phyloP scores from a whole-genome alignment of 108 stramenopile genomes.

The Stephanodiscus minutulus region DNA sequence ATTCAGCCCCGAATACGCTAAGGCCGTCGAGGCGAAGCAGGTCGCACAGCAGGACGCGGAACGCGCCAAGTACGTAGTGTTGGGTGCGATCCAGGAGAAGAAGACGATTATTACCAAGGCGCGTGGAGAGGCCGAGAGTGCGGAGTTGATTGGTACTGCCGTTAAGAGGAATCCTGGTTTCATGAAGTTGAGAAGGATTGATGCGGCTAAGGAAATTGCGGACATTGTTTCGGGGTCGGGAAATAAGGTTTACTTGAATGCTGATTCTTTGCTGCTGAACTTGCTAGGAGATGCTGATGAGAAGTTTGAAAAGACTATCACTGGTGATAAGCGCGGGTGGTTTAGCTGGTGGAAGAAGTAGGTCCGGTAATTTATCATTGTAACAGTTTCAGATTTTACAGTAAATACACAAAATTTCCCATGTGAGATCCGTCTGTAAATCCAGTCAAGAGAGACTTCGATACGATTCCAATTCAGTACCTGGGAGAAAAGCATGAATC shows the following conservation, averaged over 20 bases:
- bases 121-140: constrained; percentile 98
- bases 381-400: too few species aligned
- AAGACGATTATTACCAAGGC: constrained; percentile 98
- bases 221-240: constrained; percentile 86
- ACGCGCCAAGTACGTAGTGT: constrained; percentile 97
- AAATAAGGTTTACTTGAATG: constrained; percentile 97
- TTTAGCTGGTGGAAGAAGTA: constrained; percentile 17
- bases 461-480: too few species aligned
- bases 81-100: constrained; percentile 98
- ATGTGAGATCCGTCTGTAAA: background rate
- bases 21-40: constrained; percentile 99
- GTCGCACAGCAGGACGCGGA: constrained; percentile 99
- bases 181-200: constrained; percentile 98
- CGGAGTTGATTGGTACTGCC: constrained; percentile 96
- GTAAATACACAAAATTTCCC: too few species aligned
- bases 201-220: constrained; percentile 98
- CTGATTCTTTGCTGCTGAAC: constrained; percentile 96
- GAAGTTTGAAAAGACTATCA: constrained; percentile 79
- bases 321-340: constrained; percentile 32
- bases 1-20: constrained; percentile 98
- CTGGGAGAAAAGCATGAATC: too few species aligned
- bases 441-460: background rate
- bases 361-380: background rate
- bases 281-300: constrained; percentile 89
- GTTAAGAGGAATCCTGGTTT: constrained; percentile 99